Base-by-base conservation (phyloP, 306 rosid genomes). In the Amphicarpaea edgeworthii region DNA sequence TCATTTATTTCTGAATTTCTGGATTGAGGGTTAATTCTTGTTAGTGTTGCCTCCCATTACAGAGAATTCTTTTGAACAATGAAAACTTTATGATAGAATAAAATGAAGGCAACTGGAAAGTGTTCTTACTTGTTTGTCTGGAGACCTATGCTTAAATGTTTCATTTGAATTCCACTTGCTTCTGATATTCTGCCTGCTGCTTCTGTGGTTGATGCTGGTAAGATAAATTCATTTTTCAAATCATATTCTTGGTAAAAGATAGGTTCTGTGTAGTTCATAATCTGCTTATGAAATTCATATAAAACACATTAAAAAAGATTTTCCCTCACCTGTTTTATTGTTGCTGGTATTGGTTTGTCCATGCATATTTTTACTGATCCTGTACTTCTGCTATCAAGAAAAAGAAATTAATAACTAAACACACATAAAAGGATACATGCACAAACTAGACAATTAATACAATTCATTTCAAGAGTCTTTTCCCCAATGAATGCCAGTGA, bases 1-100 rank as follows among this genome's bases (percentile, higher is more conserved):
- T 93, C 96, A 68, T 82, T 88, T 70, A 93, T 85, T 30, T 89
- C 93, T 53, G 86, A 68, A 75, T 88, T 83, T 84, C 93, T 93
- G 87, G 46, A 80, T 79, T 50, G 41, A 41, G 5, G 24, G 54
- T 26, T 45, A 10, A 70, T 61, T 12, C 6, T 80, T 30, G 75
- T 85, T 67, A 86, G 73, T 57, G 59, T 62, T 42, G 61, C 26
- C 30, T 58, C 21, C 2, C 49, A 64, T 30, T 28, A 19, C n/a
- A 37, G 23, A 80, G 46, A 49, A 7, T 49, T 76, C 28, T 19
- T 28, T 40, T 37, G 16, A 75, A 65, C 70, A 70, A 24, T 43
- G 66, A 11, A 78, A 53, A 19, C 37, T 24, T 45, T 20, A 41
- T 54, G 54, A 78, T 8, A 62, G 24, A 61, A 40, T 12, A 6